Percentiles rank a stretch among this genome's conserved stretches.
These are phyloP conservation scores for Tuber brumale DNA, from an alignment of 495 filamentous ascomycete genomes.

Conservation along the genomic window DNA sequence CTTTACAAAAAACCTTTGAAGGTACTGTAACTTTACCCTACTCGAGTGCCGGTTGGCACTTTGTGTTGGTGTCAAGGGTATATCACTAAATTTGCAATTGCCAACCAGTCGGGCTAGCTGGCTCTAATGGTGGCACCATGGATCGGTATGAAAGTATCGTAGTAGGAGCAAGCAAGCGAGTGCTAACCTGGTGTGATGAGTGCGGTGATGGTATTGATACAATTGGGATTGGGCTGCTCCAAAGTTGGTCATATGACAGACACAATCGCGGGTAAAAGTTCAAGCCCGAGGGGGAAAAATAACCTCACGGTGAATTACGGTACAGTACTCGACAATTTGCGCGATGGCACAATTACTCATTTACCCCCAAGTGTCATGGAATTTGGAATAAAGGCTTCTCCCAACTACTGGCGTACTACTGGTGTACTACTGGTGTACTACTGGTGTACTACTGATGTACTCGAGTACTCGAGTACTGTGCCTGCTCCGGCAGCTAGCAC, in stretches of 20 bases:
- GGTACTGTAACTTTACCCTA: too few relatives aligned
- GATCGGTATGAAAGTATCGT: background rate
- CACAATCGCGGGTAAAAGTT: background rate
- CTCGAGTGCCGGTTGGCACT: background rate
- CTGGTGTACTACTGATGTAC: too few relatives aligned
- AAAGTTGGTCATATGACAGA: background rate
- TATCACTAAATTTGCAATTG: background rate
- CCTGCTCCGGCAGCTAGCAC: background rate
- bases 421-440: background rate
- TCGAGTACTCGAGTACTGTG: background rate
- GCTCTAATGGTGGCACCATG: background rate
- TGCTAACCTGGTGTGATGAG: background rate
- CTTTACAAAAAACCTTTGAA: background rate
- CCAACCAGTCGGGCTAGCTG: background rate
- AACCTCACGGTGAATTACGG: background rate
- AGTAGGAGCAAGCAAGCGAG: background rate
- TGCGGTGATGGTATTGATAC: background rate
- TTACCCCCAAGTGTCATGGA: background rate
- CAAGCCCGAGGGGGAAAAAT: background rate
- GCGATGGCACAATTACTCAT: background rate
- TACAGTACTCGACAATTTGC: background rate
- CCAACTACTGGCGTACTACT: background rate
- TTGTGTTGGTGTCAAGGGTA: background rate
- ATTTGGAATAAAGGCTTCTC: background rate
- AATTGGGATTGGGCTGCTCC: background rate